Percentiles rank a stretch among this genome's conserved stretches.
These are phyloP conservation scores for Dryadomyces sulphureus DNA, from an alignment of 2,329 filamentous ascomycete species.

Conservation along the genomic window DNA sequence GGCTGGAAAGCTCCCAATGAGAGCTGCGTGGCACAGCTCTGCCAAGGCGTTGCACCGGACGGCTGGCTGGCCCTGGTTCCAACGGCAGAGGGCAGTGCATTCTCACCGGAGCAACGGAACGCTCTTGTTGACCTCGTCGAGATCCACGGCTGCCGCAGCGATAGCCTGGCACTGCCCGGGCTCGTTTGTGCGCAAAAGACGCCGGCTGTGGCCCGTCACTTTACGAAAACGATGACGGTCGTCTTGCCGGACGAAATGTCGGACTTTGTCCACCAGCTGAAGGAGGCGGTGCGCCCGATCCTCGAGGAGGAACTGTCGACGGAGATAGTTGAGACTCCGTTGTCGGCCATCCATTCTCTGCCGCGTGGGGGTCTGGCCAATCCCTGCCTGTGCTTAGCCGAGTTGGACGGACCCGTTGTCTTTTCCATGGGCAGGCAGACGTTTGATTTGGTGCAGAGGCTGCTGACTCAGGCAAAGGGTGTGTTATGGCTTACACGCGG, in stretches of 20 bases:
- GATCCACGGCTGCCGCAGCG: neutral
- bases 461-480: conserved; percentile 22
- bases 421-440: conserved; percentile 23
- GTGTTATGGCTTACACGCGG: conserved; percentile 33
- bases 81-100: neutral
- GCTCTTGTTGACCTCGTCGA: neutral
- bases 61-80: conserved; percentile 7
- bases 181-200: conserved; percentile 5
- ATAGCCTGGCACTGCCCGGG: too few species aligned
- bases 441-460: conserved; percentile 25
- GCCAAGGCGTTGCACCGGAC: neutral
- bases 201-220: neutral
- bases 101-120: neutral
- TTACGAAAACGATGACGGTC: neutral
- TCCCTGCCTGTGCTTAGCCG: conserved; percentile 31
- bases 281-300: neutral
- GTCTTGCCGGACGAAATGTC: conserved; percentile 6
- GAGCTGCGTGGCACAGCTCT: neutral
- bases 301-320: conserved; percentile 1
- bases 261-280: neutral
- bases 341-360: neutral
- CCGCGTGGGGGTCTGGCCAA: conserved; percentile 11
- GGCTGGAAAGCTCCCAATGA: neutral
- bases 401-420: conserved; percentile 19
- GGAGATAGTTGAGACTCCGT: neutral